phyloP scores from a whole-genome alignment of 1,284 basidiomycete genomes.

The Cutaneotrichosporon daszewskae region DNA sequence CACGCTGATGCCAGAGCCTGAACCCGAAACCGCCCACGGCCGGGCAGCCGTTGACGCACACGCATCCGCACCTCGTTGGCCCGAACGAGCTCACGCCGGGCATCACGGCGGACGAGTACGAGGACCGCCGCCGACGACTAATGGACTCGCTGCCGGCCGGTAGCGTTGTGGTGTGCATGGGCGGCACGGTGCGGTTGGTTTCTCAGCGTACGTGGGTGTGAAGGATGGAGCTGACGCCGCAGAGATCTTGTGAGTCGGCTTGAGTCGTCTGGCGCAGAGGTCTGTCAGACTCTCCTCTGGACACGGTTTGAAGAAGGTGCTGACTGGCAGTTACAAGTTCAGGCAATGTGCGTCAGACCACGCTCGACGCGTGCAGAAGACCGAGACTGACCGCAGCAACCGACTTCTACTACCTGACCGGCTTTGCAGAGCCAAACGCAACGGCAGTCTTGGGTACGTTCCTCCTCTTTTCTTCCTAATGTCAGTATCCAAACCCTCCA shows the following conservation, averaged over 20 bases:
- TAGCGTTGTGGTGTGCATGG: slow-evolving; percentile 71
- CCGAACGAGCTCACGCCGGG: slow-evolving; percentile 76
- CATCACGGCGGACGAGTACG: slow-evolving; percentile 75
- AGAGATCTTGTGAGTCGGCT: slow-evolving; percentile 54
- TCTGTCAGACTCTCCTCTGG: not conserved
- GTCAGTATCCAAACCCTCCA: slow-evolving; percentile 49
- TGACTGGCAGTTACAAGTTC: slow-evolving; percentile 73
- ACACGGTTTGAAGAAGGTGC: not conserved
- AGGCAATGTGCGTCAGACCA: slow-evolving; percentile 57
- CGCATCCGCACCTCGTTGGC: slow-evolving; percentile 72
- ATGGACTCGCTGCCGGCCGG: slow-evolving; percentile 73
- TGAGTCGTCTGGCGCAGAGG: not conserved
- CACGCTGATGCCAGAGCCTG: no score
- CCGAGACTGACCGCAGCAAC: slow-evolving; percentile 56
- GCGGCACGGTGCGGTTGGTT: slow-evolving; percentile 80
- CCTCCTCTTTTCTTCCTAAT: not conserved
- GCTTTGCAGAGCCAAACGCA: slow-evolving; percentile 88
- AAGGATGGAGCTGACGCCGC: slow-evolving; percentile 10
- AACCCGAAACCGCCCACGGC: slow-evolving; percentile 58
- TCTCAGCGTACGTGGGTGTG: slow-evolving; percentile 63
- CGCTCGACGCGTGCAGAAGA: not conserved
- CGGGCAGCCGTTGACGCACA: slow-evolving; percentile 69
- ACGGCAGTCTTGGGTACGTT: slow-evolving; percentile 71
- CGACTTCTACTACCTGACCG: slow-evolving; percentile 90
- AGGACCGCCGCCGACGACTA: slow-evolving; percentile 63